Evolutionary conservation across 176 grass and related monocot genomes (phyloP).

Genomic region (Elymus sibiricus): DNA sequence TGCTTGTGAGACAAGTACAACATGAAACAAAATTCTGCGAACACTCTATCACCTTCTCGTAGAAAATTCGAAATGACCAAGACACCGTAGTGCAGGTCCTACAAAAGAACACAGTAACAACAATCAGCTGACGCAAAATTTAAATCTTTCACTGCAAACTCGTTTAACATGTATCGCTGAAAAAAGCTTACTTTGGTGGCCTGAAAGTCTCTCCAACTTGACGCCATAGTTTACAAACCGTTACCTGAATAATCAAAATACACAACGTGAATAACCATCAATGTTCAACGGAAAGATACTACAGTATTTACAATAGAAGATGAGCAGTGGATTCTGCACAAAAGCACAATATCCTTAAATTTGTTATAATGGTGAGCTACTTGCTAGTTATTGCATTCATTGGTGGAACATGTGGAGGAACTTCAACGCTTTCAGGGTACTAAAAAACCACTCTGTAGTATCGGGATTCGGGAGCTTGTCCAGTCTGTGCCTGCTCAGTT

Average conservation of each 20-base stretch:
- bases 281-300: background rate
- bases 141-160: background rate
- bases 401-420: background rate
- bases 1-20: background rate
- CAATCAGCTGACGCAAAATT: background rate
- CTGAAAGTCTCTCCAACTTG: slow-evolving; percentile 98
- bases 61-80: slow-evolving; percentile 99
- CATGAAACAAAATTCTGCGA: background rate
- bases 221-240: slow-evolving; percentile 95
- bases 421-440: background rate
- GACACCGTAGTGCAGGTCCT: slow-evolving; percentile 99
- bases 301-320: background rate
- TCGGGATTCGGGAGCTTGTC: background rate
- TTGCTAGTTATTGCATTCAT: slow-evolving; percentile 10
- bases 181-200: slow-evolving; percentile 80
- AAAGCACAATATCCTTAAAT: background rate
- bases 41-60: slow-evolving; percentile 83
- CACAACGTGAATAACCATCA: background rate
- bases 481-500: background rate
- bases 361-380: slow-evolving; percentile 4
- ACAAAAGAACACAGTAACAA: slow-evolving; percentile 36
- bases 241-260: slow-evolving; percentile 71
- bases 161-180: background rate
- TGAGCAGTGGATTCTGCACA: background rate
- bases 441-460: background rate